These are phyloP conservation scores for Balakata baccata DNA, from an alignment of 345 rosid genomes.

Conservation along the genomic window DNA sequence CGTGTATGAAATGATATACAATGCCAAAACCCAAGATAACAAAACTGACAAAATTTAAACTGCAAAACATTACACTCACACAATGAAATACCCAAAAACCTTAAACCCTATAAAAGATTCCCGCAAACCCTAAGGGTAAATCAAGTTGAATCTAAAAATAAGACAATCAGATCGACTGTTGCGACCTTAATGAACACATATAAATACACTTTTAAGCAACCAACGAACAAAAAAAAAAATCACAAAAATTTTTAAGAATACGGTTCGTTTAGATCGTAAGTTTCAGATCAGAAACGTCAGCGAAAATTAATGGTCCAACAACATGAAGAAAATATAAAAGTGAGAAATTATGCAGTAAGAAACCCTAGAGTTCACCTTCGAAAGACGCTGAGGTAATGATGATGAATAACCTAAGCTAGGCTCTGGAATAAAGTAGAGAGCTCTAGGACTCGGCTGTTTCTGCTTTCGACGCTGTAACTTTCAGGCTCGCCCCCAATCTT, in stretches of 20 bases:
- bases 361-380: slow-evolving; percentile 36
- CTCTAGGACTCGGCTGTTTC: neutral
- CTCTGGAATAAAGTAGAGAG: neutral
- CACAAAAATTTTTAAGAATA: too few species aligned
- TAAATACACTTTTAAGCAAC: neutral
- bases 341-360: neutral
- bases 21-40: neutral
- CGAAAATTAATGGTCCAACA: neutral
- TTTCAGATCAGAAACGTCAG: neutral
- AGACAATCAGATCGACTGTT: neutral
- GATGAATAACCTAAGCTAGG: slow-evolving; percentile 20
- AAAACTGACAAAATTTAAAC: neutral
- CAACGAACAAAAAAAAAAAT: too few species aligned
- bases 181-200: neutral
- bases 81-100: neutral
- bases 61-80: neutral
- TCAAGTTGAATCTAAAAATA: neutral
- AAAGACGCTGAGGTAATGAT: slow-evolving; percentile 14
- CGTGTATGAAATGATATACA: neutral
- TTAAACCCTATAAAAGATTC: slow-evolving; percentile 26
- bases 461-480: neutral
- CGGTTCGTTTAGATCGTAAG: neutral
- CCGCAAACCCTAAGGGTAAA: slow-evolving; percentile 10
- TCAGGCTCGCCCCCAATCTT: neutral
- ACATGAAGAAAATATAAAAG: neutral